These are phyloP conservation scores for Linanthus parryae DNA, from an alignment of 148 eudicot species.

Conservation along the genomic window DNA sequence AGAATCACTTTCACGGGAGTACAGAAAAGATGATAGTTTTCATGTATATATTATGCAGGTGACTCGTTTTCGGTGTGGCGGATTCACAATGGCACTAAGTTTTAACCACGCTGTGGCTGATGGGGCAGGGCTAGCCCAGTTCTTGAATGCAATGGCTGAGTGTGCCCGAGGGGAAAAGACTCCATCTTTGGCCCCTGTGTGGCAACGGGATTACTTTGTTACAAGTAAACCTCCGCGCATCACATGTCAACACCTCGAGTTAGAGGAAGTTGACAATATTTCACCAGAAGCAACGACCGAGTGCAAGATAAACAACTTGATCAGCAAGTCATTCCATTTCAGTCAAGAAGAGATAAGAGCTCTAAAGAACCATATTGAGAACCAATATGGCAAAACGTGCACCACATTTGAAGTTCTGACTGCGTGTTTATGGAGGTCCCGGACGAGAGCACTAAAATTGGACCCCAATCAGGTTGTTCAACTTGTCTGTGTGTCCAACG, in stretches of 20 bases:
- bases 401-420: neutral
- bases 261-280: neutral
- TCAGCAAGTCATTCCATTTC: neutral
- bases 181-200: neutral
- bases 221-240: neutral
- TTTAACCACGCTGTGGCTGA: neutral
- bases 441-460: slow-evolving; percentile 29
- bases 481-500: slow-evolving; percentile 15
- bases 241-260: neutral
- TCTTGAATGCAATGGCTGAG: neutral
- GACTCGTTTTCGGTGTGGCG: neutral
- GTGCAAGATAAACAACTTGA: neutral
- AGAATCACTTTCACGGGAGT: no score
- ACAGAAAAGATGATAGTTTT: no score
- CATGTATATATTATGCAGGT: neutral
- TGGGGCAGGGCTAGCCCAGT: neutral
- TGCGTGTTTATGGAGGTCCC: slow-evolving; percentile 10
- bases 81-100: no score
- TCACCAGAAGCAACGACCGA: neutral
- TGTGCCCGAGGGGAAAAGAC: neutral
- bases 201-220: neutral
- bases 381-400: neutral
- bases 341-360: neutral
- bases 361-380: neutral
- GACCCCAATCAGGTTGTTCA: slow-evolving; percentile 29